These are phyloP conservation scores for Metschnikowia gruessii DNA, from an alignment of 805 yeast species.

Conservation along the genomic window DNA sequence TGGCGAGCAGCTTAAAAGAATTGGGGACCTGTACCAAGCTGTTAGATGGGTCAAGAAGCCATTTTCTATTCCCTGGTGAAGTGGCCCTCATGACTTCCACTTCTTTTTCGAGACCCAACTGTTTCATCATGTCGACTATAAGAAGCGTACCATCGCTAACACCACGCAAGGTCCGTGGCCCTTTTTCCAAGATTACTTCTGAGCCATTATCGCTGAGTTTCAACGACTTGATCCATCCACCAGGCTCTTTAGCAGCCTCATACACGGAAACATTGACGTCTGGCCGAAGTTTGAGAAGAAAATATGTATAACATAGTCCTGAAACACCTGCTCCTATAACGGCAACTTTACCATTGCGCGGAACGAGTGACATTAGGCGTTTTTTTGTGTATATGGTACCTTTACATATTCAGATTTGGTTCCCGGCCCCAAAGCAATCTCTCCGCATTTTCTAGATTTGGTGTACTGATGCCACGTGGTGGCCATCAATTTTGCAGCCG, in stretches of 20 bases:
- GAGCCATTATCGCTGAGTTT: slow-evolving; percentile 25
- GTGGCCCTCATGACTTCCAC: slow-evolving; percentile 56
- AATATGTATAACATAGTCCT: slow-evolving; percentile 73
- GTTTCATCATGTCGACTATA: slow-evolving; percentile 56
- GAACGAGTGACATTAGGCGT: slow-evolving; percentile 21
- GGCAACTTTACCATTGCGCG: slow-evolving; percentile 49
- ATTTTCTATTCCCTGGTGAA: slow-evolving; percentile 71
- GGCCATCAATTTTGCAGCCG: neutral
- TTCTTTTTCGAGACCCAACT: slow-evolving; percentile 46
- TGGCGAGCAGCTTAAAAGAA: slow-evolving; percentile 27
- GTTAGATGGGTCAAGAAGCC: slow-evolving; percentile 48
- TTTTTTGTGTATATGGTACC: neutral
- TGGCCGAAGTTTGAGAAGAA: slow-evolving; percentile 68
- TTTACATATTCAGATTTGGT: neutral
- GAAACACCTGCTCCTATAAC: slow-evolving; percentile 89
- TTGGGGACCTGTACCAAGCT: slow-evolving; percentile 56
- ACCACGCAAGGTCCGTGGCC: slow-evolving; percentile 89
- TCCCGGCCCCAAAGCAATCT: neutral
- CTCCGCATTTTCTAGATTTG: slow-evolving; percentile 4
- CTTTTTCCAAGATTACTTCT: slow-evolving; percentile 61
- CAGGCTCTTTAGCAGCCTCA: slow-evolving; percentile 55
- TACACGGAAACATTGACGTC: slow-evolving; percentile 63
- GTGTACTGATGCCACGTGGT: slow-evolving; percentile 4
- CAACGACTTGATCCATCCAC: slow-evolving; percentile 77
- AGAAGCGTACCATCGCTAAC: slow-evolving; percentile 73